Percentiles rank a stretch among this genome's conserved stretches.
Evolutionary conservation across 2,329 filamentous ascomycete genomes (phyloP).

Genomic region (Xylaria sp.): DNA sequence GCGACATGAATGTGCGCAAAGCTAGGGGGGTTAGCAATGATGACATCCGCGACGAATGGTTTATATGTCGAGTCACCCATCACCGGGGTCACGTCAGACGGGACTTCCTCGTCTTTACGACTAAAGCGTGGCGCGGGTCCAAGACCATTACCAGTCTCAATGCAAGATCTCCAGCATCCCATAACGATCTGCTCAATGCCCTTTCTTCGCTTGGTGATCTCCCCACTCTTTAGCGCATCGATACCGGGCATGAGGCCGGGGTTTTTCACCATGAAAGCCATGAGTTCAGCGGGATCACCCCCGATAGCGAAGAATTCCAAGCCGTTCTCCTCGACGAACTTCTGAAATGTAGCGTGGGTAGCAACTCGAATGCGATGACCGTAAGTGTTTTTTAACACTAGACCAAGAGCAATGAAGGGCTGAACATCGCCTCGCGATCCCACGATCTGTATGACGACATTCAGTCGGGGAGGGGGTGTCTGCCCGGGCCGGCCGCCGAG

Average conservation of each 20-base stretch:
- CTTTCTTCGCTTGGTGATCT: slow-evolving; percentile 72
- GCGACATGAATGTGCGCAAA: slow-evolving; percentile 74
- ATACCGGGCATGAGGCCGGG: slow-evolving; percentile 78
- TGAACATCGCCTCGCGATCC: slow-evolving; percentile 65
- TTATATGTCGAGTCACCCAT: slow-evolving; percentile 39
- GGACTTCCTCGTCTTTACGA: slow-evolving; percentile 39
- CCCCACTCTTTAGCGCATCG: slow-evolving; percentile 72
- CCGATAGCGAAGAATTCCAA: slow-evolving; percentile 68
- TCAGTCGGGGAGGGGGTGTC: slow-evolving; percentile 52
- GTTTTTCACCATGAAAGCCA: slow-evolving; percentile 78
- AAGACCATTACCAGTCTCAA: slow-evolving; percentile 72
- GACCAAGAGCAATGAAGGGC: slow-evolving; percentile 67
- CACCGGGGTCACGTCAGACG: slow-evolving; percentile 29
- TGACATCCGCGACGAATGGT: slow-evolving; percentile 50
- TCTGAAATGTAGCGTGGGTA: slow-evolving; percentile 64
- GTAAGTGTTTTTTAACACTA: slow-evolving; percentile 57
- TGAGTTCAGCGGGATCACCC: slow-evolving; percentile 63
- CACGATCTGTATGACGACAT: slow-evolving; percentile 66
- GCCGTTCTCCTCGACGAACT: slow-evolving; percentile 62
- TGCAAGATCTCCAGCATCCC: slow-evolving; percentile 79
- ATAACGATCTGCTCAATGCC: slow-evolving; percentile 75
- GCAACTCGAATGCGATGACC: slow-evolving; percentile 67
- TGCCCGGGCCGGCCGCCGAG: slow-evolving; percentile 70
- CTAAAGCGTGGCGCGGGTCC: slow-evolving; percentile 56
- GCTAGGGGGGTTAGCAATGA: slow-evolving; percentile 69